phyloP scores from a whole-genome alignment of 192 early-diverging fungal species.

The Gonapodya sp. region DNA sequence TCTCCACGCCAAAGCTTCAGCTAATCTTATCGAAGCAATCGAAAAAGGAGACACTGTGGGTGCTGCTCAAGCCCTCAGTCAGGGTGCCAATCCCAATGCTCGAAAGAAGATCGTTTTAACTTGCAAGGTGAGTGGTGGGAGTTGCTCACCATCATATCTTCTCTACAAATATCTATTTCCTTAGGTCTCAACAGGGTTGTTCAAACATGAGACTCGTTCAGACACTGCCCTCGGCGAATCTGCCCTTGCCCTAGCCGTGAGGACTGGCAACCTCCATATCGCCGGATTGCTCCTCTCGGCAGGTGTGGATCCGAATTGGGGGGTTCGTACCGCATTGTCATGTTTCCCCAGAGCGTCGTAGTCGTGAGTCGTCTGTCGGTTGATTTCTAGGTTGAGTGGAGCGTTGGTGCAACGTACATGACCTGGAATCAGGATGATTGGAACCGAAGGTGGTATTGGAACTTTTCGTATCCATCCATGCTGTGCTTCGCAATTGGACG shows the following conservation, averaged over 20 bases:
- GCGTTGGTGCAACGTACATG: neutral
- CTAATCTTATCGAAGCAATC: no score
- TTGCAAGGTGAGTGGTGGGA: no score
- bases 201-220: neutral
- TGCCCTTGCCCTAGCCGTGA: neutral
- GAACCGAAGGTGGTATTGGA: neutral
- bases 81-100: no score
- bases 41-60: no score
- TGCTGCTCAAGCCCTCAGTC: no score
- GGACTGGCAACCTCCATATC: neutral
- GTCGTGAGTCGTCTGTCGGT: no score
- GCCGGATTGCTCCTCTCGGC: neutral
- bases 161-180: no score
- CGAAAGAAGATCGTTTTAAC: no score
- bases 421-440: constrained; percentile 1
- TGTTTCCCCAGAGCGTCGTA: neutral
- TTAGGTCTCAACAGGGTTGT: neutral
- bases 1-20: no score
- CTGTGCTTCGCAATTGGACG: neutral
- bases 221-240: neutral
- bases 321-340: neutral
- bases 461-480: neutral
- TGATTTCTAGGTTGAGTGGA: neutral
- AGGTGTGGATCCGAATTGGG: neutral
- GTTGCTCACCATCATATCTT: no score